A percentile compares a stretch with the other conserved stretches of the same genome.
These are phyloP conservation scores for Psilocybe subaeruginosa DNA, from an alignment of 768 basidiomycete genomes.

Conservation along the genomic window DNA sequence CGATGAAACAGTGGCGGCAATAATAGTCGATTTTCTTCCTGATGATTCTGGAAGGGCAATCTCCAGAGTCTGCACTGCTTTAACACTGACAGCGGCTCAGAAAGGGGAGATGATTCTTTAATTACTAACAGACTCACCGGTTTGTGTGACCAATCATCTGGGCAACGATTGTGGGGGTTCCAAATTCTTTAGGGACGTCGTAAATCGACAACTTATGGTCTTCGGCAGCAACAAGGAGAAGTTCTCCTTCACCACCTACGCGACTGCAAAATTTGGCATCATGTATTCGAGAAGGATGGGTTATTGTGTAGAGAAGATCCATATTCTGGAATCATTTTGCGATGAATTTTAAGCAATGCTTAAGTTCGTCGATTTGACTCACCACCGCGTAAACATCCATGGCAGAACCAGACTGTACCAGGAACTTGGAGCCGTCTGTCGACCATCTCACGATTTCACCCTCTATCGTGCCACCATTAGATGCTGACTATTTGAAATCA, in stretches of 20 bases:
- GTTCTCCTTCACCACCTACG: constrained; percentile 57
- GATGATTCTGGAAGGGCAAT: constrained; percentile 55
- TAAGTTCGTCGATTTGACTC: not conserved
- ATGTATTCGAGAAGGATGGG: constrained; percentile 83
- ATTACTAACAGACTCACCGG: constrained; percentile 55
- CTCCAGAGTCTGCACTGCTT: constrained; percentile 70
- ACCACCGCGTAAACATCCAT: constrained; percentile 88
- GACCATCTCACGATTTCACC: constrained; percentile 94
- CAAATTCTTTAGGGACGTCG: constrained; percentile 50
- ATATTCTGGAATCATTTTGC: constrained; percentile 60
- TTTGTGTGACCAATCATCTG: constrained; percentile 82
- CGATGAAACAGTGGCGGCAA: constrained; percentile 82
- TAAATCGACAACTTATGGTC: constrained; percentile 89
- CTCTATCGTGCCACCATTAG: constrained; percentile 49
- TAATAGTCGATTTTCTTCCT: constrained; percentile 49
- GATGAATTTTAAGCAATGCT: not conserved
- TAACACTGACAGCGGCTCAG: constrained; percentile 56
- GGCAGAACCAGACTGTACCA: constrained; percentile 73
- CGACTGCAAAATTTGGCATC: constrained; percentile 77
- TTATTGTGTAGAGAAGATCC: constrained; percentile 71
- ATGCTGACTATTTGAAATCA: not conserved
- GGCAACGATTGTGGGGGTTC: constrained; percentile 64
- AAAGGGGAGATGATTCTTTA: not conserved
- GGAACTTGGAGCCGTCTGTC: constrained; percentile 72
- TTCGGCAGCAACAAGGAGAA: constrained; percentile 86